Conservation (phyloP, 2,329 filamentous ascomycete species). For the Cladophialophora bantiana region DNA sequence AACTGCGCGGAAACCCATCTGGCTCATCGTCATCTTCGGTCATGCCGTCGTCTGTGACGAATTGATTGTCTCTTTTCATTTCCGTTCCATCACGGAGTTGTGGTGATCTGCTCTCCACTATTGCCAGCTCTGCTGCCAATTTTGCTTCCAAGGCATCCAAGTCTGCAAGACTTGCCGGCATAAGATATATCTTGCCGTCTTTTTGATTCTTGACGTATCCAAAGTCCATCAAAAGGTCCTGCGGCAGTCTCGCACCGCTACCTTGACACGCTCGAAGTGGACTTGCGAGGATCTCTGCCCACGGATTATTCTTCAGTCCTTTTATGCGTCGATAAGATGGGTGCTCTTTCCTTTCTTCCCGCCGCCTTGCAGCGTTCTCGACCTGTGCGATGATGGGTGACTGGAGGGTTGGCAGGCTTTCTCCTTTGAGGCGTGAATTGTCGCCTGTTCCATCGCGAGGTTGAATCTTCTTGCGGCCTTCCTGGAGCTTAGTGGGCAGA, state of each 20-base stretch:
- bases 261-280: slow-evolving; percentile 33
- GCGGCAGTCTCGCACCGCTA: slow-evolving; percentile 34
- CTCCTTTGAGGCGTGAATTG: neutral
- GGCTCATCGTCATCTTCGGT: neutral
- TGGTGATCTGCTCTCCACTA: slow-evolving; percentile 13
- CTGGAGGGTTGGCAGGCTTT: slow-evolving; percentile 2
- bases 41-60: neutral
- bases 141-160: slow-evolving; percentile 29
- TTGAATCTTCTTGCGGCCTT: neutral
- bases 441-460: slow-evolving; percentile 7
- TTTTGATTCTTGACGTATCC: slow-evolving; percentile 29
- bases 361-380: slow-evolving; percentile 13
- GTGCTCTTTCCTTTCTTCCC: slow-evolving; percentile 20
- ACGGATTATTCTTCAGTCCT: slow-evolving; percentile 36
- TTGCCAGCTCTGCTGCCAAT: slow-evolving; percentile 16
- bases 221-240: slow-evolving; percentile 30
- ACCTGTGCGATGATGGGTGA: slow-evolving; percentile 31
- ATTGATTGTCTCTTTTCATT: neutral
- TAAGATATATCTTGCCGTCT: slow-evolving; percentile 29
- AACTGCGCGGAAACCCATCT: neutral
- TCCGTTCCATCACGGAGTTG: slow-evolving; percentile 2
- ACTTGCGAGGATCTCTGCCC: slow-evolving; percentile 37
- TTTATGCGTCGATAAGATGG: slow-evolving; percentile 28
- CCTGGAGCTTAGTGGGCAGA: slow-evolving; percentile 6
- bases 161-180: slow-evolving; percentile 36